Percentiles rank a stretch among this genome's conserved stretches.
phyloP scores from a whole-genome alignment of 106 monocot genomes.

The Acorus calamus region DNA sequence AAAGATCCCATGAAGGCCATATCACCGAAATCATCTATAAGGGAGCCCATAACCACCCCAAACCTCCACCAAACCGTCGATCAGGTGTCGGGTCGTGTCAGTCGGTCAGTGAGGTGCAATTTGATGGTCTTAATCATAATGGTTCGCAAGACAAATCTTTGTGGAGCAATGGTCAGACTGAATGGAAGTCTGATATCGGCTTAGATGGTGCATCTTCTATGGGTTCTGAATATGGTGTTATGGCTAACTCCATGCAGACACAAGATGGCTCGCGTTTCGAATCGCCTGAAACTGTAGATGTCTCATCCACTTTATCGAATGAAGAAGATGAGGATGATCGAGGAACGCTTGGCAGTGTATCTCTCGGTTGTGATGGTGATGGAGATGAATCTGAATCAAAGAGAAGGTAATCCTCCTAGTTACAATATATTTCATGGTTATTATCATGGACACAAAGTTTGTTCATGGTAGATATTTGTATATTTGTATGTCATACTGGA shows the following conservation, averaged over 20 bases:
- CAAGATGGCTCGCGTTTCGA: constrained; percentile 15
- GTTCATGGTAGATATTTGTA: too few relatives aligned
- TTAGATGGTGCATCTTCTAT: constrained; percentile 7
- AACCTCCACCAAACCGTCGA: constrained; percentile 13
- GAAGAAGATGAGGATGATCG: constrained; percentile 29
- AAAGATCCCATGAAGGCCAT: constrained; percentile 30
- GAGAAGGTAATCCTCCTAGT: constrained; percentile 25
- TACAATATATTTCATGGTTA: too few relatives aligned
- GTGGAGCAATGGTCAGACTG: constrained; percentile 14
- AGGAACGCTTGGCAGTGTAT: constrained; percentile 13
- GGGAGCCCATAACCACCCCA: constrained; percentile 31
- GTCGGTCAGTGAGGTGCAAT: not conserved
- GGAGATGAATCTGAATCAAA: constrained; percentile 39
- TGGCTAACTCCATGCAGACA: constrained; percentile 4
- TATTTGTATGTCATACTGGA: too few relatives aligned
- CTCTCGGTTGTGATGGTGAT: constrained; percentile 18
- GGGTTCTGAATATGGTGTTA: constrained; percentile 4
- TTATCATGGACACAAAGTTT: too few relatives aligned
- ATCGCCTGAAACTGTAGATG: constrained; percentile 31
- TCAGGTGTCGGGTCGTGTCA: not conserved
- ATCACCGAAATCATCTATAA: constrained; percentile 41
- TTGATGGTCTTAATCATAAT: constrained; percentile 3
- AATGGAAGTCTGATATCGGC: constrained; percentile 21
- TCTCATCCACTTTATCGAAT: constrained; percentile 24
- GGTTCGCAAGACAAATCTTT: constrained; percentile 4